Evolutionary conservation across 331 rosid genomes (phyloP), one percentile per base, ranked within the genome.

Genomic region (Spiraea crenata): DNA sequence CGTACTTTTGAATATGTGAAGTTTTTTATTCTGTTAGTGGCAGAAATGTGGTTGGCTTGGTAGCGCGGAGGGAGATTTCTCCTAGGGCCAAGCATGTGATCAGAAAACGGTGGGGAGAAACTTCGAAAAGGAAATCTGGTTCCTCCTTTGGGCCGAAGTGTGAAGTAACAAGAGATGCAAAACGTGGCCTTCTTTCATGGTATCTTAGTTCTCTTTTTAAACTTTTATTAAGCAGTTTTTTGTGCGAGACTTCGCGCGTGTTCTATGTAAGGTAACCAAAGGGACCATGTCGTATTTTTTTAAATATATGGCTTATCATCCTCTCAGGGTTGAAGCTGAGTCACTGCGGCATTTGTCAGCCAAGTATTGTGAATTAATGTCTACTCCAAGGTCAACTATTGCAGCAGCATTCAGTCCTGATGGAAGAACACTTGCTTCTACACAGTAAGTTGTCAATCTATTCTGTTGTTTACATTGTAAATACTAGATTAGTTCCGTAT

Each of bases 341-440:
- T 86, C 95, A 7, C 77, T 89, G 72, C 75, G 52, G 73, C 85
- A 81, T 71, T 82, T 89, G 66, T 82, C 95, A 3, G 88, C 88
- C 37, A 89, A 72, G 75, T 86, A 89, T 80, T 89, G 95, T 72
- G 78, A 88, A 41, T 74, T 89, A 59, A 67, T 78, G 68, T 91
- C 95, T 79, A 85, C 91, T 31, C 89, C 95, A 50, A 83, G 95
- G 77, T 89, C 95, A 65, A 89, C 95, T 51, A 89, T 89, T 52
- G 95, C 95, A 58, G 95, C 91, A 60, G 91, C 91, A 75, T 89
- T 89, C 77, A 89, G 95, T 73, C 86, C 76, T 0, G 85, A 86
- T 68, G 95, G 95, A 69, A 86, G 71, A 77, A 68, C 80, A 40
- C 82, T 89, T 60, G 95, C 95, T 45, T 89, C 95, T 51, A 89